Base-by-base conservation (phyloP, 2,329 filamentous ascomycete species). In the Alternaria brassicicola region DNA sequence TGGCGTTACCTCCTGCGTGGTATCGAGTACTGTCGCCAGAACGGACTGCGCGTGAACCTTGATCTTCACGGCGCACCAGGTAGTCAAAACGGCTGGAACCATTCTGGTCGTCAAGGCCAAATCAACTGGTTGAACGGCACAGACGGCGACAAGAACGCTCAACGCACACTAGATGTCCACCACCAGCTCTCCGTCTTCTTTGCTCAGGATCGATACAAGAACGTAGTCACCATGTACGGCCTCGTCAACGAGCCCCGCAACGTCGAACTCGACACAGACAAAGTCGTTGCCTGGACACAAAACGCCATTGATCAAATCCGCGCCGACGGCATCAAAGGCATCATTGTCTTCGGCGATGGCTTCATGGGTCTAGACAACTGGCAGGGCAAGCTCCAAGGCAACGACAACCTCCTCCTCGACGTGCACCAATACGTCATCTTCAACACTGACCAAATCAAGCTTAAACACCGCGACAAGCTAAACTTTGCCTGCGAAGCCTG, bases 381-480 rank as follows among this genome's bases (percentile, higher is more conserved):
- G 95, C 88, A 97, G 75, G 92, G 91, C 38, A 84, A 90, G 75
- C 85, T 98, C 66, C 86, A 89, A 66, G 83, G 84, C 21, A 85
- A 90, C 72, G 83, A 89, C 45, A 85, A 88, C 63, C 82, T 98
- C 64, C 86, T 96, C 17, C 86, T 99, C n/a, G 95, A 99, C 78
- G 95, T 96, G 35, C 95, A 99, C 79, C 94, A 98, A 78, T 99
- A 99, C 78, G 92, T 96, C 72, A 97, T 97, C 77, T 99, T 99
- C 85, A 97, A 99, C 83, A 86, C 87, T 36, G 88, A 90, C 65
- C 92, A 96, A 77, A 90, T 99, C 72, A 85, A 87, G 46, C 89
- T 90, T 72, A 89, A 89, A 55, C 95, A 98, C 80, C 84, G 88
- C 54, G 85, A 89, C 65, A 97, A 97, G 80, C 84, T 98, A 56